A percentile compares a stretch with the other conserved stretches of the same genome.
Conservation (phyloP, 345 rosid genomes). For the Camelina sativa region DNA sequence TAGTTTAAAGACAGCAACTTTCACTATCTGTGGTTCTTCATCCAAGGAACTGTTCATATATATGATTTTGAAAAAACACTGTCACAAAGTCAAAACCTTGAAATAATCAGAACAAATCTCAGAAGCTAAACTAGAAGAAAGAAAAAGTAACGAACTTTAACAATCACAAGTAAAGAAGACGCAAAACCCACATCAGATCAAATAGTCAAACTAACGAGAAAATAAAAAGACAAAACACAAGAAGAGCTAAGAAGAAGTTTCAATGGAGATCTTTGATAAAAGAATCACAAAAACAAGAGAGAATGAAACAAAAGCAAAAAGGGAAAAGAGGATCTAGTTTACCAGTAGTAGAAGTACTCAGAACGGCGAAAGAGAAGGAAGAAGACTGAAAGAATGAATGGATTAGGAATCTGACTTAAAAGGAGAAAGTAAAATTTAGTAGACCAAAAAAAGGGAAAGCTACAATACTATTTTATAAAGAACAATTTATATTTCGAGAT, state of each 20-base stretch:
- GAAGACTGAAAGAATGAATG: slow-evolving; percentile 18
- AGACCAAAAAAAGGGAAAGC: slow-evolving; percentile 33
- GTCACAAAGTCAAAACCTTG: slow-evolving; percentile 7
- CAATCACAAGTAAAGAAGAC: slow-evolving; percentile 17
- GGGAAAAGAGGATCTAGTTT: slow-evolving; percentile 32
- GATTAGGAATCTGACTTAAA: slow-evolving; percentile 37
- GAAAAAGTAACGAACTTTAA: slow-evolving; percentile 30
- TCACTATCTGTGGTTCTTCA: slow-evolving; percentile 50
- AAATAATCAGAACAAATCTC: slow-evolving; percentile 16
- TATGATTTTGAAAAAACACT: background rate
- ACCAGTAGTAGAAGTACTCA: slow-evolving; percentile 6
- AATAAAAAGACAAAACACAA: slow-evolving; percentile 13
- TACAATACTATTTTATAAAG: slow-evolving; percentile 4
- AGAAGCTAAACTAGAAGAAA: background rate
- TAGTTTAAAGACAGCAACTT: slow-evolving; percentile 34
- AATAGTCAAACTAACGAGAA: background rate
- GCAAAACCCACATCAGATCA: slow-evolving; percentile 32
- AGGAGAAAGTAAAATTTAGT: background rate
- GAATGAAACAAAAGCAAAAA: background rate
- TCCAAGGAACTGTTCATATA: slow-evolving; percentile 44
- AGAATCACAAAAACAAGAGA: slow-evolving; percentile 13
- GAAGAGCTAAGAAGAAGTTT: background rate
- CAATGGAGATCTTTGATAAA: background rate
- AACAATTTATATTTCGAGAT: background rate
- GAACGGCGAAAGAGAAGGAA: slow-evolving; percentile 11